Percentiles rank a stretch among this genome's conserved stretches.
Evolutionary conservation across 441 rosid genomes (phyloP).

Genomic region (Euphorbia celastroides): DNA sequence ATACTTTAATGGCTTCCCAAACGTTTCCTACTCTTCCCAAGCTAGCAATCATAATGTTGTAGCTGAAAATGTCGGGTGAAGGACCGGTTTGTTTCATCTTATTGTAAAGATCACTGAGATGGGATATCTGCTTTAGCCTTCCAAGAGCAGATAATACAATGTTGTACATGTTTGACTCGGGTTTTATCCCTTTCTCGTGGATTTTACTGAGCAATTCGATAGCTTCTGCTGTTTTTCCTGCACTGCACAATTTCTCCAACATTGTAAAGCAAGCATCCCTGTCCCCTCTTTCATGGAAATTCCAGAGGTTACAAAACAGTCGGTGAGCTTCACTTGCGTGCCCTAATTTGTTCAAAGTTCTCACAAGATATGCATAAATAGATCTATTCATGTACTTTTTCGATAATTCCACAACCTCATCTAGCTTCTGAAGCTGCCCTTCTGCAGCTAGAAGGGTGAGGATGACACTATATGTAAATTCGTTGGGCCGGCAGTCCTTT

Average conservation of each 20-base stretch:
- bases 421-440: constrained; percentile 65
- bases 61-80: constrained; percentile 66
- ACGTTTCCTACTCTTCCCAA: constrained; percentile 72
- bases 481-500: constrained; percentile 59
- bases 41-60: constrained; percentile 78
- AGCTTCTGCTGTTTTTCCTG: constrained; percentile 80
- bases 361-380: constrained; percentile 68
- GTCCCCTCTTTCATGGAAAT: constrained; percentile 71
- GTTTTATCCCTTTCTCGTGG: constrained; percentile 61
- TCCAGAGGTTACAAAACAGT: constrained; percentile 92
- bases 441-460: constrained; percentile 61
- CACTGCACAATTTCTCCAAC: constrained; percentile 69
- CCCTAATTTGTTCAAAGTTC: constrained; percentile 65
- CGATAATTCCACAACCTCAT: constrained; percentile 62
- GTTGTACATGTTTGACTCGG: constrained; percentile 76
- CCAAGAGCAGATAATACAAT: constrained; percentile 66
- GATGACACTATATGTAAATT: constrained; percentile 68
- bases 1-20: constrained; percentile 54
- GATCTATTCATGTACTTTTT: constrained; percentile 62
- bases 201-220: constrained; percentile 65
- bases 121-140: constrained; percentile 59
- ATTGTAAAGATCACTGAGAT: constrained; percentile 64
- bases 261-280: constrained; percentile 62
- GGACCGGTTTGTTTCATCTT: constrained; percentile 78
- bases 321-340: constrained; percentile 84